Evolutionary conservation across 495 filamentous ascomycete genomes (phyloP).

Genomic region (Glutinoglossum americanum): DNA sequence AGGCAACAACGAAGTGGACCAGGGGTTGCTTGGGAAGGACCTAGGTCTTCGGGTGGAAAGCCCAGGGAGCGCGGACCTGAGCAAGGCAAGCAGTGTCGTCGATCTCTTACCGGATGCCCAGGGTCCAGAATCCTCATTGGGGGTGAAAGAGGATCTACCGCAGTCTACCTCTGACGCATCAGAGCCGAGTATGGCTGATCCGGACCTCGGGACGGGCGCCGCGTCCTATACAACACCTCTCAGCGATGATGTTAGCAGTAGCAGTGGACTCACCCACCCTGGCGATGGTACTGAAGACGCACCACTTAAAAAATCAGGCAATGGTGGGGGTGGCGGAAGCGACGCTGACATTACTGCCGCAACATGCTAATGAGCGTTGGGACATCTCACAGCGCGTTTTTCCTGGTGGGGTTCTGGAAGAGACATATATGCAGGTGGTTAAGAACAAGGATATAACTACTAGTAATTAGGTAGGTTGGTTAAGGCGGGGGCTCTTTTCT

Average conservation of each 20-base stretch:
- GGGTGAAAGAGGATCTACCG: not conserved
- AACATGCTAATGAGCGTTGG: no score
- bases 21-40: constrained; percentile 24
- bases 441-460: no score
- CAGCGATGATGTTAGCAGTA: not conserved
- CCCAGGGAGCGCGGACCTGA: constrained; percentile 37
- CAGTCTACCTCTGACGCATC: not conserved
- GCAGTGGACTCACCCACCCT: not conserved
- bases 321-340: no score
- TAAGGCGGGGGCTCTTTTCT: no score
- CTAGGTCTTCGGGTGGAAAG: constrained; percentile 43
- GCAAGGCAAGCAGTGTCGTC: constrained; percentile 35
- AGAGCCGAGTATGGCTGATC: not conserved
- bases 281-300: not conserved
- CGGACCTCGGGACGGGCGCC: not conserved
- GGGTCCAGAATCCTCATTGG: not conserved
- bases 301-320: no score
- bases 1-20: constrained; percentile 13
- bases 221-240: not conserved
- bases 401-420: no score
- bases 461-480: no score
- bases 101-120: not conserved
- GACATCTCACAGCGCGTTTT: no score
- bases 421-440: no score
- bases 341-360: no score